Percentiles rank a stretch among this genome's conserved stretches.
phyloP scores from a whole-genome alignment of 768 basidiomycete genomes.

The Russula vinacea region DNA sequence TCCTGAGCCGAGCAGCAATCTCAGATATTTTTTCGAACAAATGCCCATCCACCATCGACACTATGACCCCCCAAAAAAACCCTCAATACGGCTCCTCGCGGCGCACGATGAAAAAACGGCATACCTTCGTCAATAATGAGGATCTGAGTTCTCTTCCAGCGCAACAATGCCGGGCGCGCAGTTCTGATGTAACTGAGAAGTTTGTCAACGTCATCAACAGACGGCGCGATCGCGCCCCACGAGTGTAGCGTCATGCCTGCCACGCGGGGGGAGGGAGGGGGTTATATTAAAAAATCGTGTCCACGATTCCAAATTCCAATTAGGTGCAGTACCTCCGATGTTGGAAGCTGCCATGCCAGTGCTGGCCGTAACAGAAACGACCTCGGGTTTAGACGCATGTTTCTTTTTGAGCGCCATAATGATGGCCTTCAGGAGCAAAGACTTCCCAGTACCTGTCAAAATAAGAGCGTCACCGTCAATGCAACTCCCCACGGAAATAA shows the following conservation, averaged over 20 bases:
- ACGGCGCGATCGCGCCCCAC: conserved; percentile 59
- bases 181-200: conserved; percentile 50
- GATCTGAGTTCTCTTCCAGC: conserved; percentile 57
- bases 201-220: conserved; percentile 43
- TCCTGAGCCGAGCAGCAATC: conserved; percentile 51
- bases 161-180: conserved; percentile 51
- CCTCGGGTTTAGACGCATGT: conserved; percentile 42
- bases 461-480: background rate
- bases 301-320: conserved; percentile 19
- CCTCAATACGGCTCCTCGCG: background rate
- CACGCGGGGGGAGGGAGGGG: conserved; percentile 14
- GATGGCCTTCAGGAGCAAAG: conserved; percentile 55
- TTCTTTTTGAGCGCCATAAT: conserved; percentile 51
- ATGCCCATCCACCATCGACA: conserved; percentile 68
- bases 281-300: conserved; percentile 20
- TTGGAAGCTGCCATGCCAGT: conserved; percentile 68
- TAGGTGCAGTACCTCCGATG: conserved; percentile 49
- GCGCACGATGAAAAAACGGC: no score
- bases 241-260: conserved; percentile 59
- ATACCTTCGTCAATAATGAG: conserved; percentile 66
- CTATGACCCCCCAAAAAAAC: conserved; percentile 34
- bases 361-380: conserved; percentile 56
- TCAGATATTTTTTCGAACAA: conserved; percentile 57
- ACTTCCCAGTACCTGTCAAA: conserved; percentile 60
- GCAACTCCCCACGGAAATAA: background rate